These are phyloP conservation scores for Taiozyma onychis DNA, from an alignment of 1,139 yeast species.

Conservation along the genomic window DNA sequence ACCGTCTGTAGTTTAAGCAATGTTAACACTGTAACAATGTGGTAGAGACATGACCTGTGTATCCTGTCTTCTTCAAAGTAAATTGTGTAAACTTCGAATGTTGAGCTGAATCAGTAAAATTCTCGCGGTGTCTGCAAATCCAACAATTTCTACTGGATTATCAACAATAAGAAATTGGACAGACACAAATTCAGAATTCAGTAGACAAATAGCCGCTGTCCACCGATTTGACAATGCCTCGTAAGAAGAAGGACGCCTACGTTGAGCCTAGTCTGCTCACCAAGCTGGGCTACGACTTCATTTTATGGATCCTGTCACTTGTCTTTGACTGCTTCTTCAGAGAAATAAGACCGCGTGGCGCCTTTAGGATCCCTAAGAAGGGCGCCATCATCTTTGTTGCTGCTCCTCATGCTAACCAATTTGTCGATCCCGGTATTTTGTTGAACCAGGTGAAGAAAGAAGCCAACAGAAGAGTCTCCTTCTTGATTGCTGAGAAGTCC, in stretches of 20 bases:
- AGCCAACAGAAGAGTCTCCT: conserved; percentile 71
- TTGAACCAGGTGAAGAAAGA: conserved; percentile 77
- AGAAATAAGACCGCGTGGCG: conserved; percentile 87
- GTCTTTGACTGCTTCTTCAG: conserved; percentile 67
- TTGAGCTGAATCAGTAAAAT: no score
- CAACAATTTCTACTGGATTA: no score
- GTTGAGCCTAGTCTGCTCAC: conserved; percentile 20
- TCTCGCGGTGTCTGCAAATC: no score
- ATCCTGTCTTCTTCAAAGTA: no score
- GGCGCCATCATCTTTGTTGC: conserved; percentile 95
- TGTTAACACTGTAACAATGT: no score
- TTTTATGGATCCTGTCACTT: conserved; percentile 39
- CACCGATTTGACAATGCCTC: neutral
- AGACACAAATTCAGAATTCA: no score
- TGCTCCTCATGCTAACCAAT: conserved; percentile 97
- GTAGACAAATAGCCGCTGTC: neutral
- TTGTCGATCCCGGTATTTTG: conserved; percentile 83
- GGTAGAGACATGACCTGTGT: no score
- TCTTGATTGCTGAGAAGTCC: conserved; percentile 82
- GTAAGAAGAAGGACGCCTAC: conserved; percentile 2
- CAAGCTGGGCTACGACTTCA: conserved; percentile 40
- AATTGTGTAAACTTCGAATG: no score
- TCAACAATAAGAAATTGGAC: no score
- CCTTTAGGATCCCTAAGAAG: conserved; percentile 72
- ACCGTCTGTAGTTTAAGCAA: no score